Percentiles rank a stretch among this genome's conserved stretches.
Conservation (phyloP, 805 yeast genomes). For the Candida alai region DNA sequence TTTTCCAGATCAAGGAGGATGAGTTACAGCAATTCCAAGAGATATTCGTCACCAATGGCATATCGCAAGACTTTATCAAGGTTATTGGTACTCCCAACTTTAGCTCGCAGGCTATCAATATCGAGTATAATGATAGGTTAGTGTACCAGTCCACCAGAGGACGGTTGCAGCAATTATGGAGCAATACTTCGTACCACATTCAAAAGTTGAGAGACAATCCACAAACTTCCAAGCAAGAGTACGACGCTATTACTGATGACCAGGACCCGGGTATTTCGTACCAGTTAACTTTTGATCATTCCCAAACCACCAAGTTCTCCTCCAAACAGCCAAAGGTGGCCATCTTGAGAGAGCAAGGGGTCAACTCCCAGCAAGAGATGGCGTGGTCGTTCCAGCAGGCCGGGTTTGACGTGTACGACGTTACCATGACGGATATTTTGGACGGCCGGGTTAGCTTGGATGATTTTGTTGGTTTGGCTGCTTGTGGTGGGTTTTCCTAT, state of each 20-base stretch:
- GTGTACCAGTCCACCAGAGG: constrained; percentile 59
- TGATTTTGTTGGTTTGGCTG: constrained; percentile 89
- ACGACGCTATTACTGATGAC: constrained; percentile 67
- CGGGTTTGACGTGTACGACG: constrained; percentile 91
- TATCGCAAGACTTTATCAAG: constrained; percentile 49
- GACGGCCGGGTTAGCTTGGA: constrained; percentile 67
- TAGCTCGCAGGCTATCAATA: constrained; percentile 43
- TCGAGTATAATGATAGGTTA: constrained; percentile 42
- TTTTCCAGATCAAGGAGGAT: constrained; percentile 71
- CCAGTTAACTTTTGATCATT: constrained; percentile 60
- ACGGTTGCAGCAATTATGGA: constrained; percentile 77
- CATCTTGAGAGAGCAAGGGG: constrained; percentile 96
- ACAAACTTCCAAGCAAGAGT: constrained; percentile 83
- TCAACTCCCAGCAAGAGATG: constrained; percentile 97
- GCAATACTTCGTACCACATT: constrained; percentile 81
- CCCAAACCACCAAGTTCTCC: constrained; percentile 31
- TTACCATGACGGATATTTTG: constrained; percentile 92
- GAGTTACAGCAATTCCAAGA: constrained; percentile 53
- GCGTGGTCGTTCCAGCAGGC: constrained; percentile 95
- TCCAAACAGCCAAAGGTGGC: constrained; percentile 80
- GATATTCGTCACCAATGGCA: constrained; percentile 55
- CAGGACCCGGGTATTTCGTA: constrained; percentile 86
- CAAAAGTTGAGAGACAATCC: constrained; percentile 96
- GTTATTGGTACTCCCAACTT: constrained; percentile 69
- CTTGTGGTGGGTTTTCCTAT: constrained; percentile 98